These are phyloP conservation scores for Closterium sp. DNA, from an alignment of 139 green algal species.

Conservation along the genomic window DNA sequence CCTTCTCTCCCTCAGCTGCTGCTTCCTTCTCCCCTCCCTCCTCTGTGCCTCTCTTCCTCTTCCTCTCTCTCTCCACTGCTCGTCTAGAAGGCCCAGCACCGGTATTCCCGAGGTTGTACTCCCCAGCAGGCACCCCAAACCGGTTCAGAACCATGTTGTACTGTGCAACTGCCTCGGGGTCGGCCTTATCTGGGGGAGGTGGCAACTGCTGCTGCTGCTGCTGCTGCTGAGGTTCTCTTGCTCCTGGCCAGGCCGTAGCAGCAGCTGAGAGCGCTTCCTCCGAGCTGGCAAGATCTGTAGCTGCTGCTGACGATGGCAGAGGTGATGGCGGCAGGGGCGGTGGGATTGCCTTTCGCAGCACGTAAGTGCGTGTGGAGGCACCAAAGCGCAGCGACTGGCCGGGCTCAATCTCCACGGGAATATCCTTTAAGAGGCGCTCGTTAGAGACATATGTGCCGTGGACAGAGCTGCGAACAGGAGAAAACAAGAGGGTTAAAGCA, in stretches of 20 bases:
- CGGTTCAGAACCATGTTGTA: slow-evolving; percentile 49
- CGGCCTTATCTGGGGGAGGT: slow-evolving; percentile 24
- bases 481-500: background rate
- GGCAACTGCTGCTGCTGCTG: background rate
- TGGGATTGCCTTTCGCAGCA: slow-evolving; percentile 23
- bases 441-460: slow-evolving; percentile 52
- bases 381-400: slow-evolving; percentile 43
- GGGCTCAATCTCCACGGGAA: slow-evolving; percentile 34
- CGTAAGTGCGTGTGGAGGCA: slow-evolving; percentile 44
- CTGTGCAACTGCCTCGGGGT: slow-evolving; percentile 34
- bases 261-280: background rate
- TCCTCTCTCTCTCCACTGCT: background rate
- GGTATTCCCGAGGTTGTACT: background rate
- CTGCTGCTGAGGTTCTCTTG: background rate
- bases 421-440: slow-evolving; percentile 41
- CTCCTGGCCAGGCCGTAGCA: background rate
- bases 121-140: slow-evolving; percentile 10
- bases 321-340: background rate
- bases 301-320: background rate
- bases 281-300: background rate
- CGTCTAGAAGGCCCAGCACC: background rate
- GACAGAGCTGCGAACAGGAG: slow-evolving; percentile 12
- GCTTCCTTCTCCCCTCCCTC: background rate
- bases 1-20: background rate
- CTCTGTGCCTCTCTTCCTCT: background rate